Evolutionary conservation across 441 rosid genomes (phyloP).

Genomic region (Bruguiera hainesii): DNA sequence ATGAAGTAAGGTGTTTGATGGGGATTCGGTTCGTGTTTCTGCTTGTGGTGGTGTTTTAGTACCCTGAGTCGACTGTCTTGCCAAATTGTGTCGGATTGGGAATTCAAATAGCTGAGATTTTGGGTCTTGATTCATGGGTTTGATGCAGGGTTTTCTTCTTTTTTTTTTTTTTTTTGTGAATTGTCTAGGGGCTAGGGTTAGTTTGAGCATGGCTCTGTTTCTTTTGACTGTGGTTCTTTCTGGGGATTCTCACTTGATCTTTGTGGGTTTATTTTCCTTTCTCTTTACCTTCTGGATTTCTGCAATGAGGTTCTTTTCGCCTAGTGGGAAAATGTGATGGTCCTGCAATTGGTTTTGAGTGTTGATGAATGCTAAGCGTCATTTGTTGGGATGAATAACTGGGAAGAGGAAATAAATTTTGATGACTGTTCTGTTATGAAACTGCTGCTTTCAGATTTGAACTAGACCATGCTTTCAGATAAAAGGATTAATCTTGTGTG

Average conservation of each 20-base stretch:
- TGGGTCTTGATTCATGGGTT: slow-evolving; percentile 3
- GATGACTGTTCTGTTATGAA: not conserved
- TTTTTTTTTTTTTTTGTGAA: slow-evolving; percentile 2
- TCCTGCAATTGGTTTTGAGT: not conserved
- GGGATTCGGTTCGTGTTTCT: not conserved
- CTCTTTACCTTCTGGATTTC: no score
- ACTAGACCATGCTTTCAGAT: not conserved
- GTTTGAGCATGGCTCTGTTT: not conserved
- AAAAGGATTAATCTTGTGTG: no score
- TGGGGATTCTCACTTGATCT: no score
- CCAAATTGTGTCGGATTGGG: slow-evolving; percentile 18
- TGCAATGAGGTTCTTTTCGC: no score
- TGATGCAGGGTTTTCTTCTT: not conserved
- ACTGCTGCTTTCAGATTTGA: not conserved
- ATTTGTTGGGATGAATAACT: not conserved
- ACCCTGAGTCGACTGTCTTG: not conserved
- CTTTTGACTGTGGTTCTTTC: no score
- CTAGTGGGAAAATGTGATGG: no score
- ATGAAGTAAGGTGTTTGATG: not conserved
- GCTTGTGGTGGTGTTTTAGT: slow-evolving; percentile 5
- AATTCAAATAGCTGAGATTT: slow-evolving; percentile 15
- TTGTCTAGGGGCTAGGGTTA: slow-evolving; percentile 15
- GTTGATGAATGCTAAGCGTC: not conserved
- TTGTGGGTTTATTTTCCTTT: no score
- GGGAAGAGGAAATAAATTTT: not conserved